A percentile compares a stretch with the other conserved stretches of the same genome.
Conservation (phyloP, 768 basidiomycete genomes). For the Mrakia blollopis region DNA sequence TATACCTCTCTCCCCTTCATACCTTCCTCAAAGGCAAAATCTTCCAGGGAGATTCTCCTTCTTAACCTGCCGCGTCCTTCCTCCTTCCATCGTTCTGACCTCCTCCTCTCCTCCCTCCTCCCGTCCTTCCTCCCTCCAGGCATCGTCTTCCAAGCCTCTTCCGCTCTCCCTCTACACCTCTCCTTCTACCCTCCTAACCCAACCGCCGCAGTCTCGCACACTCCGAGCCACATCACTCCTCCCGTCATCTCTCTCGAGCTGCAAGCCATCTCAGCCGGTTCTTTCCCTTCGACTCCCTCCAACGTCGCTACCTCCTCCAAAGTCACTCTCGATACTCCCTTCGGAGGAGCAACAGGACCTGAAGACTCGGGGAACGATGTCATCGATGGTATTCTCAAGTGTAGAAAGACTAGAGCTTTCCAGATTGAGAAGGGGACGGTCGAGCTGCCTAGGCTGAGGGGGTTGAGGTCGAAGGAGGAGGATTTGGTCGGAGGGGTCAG, state of each 20-base stretch:
- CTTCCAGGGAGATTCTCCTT: neutral
- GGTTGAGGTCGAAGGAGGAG: neutral
- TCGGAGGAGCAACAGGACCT: neutral
- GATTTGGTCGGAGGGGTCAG: neutral
- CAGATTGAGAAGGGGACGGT: neutral
- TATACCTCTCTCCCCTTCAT: neutral
- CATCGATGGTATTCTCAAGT: neutral
- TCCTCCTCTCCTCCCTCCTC: neutral
- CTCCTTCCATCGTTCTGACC: neutral
- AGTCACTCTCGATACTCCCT: conserved; percentile 13
- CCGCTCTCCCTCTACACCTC: neutral
- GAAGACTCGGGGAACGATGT: neutral
- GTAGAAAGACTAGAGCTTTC: neutral
- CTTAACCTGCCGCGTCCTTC: neutral
- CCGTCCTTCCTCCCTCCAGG: neutral
- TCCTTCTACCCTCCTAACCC: conserved; percentile 8
- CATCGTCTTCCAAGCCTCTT: neutral
- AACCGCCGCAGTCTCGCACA: neutral
- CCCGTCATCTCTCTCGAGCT: neutral
- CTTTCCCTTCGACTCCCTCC: neutral
- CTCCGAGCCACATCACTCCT: neutral
- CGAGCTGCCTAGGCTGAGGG: neutral
- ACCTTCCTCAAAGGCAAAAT: too few species aligned
- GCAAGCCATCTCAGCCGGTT: neutral
- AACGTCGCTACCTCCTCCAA: neutral